These are phyloP conservation scores for Penicillium malachiteum DNA, from an alignment of 495 filamentous ascomycete genomes.

Conservation along the genomic window DNA sequence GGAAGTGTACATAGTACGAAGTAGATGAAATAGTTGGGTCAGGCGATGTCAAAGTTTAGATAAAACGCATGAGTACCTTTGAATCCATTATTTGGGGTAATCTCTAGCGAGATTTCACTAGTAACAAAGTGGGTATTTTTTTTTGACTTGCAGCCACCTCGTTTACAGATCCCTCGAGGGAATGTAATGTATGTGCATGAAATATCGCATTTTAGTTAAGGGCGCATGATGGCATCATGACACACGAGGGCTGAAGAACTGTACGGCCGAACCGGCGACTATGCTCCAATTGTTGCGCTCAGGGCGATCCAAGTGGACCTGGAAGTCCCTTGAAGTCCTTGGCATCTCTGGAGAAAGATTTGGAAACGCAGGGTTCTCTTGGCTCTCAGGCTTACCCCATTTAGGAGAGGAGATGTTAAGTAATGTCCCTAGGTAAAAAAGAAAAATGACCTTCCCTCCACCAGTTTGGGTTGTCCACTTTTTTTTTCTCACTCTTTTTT, in stretches of 20 bases:
- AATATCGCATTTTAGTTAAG: neutral
- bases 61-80: too few species aligned
- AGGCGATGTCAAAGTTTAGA: too few species aligned
- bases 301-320: neutral
- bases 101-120: neutral
- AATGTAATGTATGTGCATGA: slow-evolving; percentile 2
- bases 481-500: neutral
- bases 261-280: slow-evolving; percentile 11
- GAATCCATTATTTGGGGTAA: too few species aligned
- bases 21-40: too few species aligned
- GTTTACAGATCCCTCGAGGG: slow-evolving; percentile 6
- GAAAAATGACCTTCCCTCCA: neutral
- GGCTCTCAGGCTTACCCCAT: neutral
- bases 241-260: slow-evolving; percentile 9
- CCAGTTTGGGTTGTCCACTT: neutral
- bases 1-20: too few species aligned
- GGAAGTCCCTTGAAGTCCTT: neutral
- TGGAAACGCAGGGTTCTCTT: slow-evolving; percentile 3
- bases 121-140: too few species aligned
- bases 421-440: neutral
- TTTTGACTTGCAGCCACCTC: neutral
- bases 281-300: neutral
- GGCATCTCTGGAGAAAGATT: slow-evolving; percentile 3
- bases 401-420: neutral
- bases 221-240: slow-evolving; percentile 12